Percentiles rank a stretch among this genome's conserved stretches.
These are phyloP conservation scores for Pseudozyma hubeiensis DNA, from an alignment of 1,284 basidiomycete genomes.

Conservation along the genomic window DNA sequence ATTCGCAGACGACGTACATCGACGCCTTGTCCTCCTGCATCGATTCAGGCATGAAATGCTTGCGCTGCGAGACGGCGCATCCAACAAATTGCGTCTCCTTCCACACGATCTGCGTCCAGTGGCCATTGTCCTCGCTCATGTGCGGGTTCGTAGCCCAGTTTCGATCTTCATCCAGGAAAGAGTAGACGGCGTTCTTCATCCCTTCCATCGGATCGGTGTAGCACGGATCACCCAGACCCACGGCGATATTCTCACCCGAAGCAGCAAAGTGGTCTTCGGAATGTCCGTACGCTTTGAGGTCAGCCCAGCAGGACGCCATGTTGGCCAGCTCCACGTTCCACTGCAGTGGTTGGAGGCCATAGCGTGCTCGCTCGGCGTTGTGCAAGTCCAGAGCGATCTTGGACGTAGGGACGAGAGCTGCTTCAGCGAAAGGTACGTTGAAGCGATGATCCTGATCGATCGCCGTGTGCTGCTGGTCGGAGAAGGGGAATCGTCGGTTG, in stretches of 20 bases:
- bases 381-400: conserved; percentile 40
- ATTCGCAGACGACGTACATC: conserved; percentile 47
- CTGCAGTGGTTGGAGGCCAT: conserved; percentile 22
- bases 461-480: conserved; percentile 10
- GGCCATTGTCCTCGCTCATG: conserved; percentile 18
- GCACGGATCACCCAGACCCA: conserved; percentile 39
- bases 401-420: conserved; percentile 26
- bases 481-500: conserved; percentile 41
- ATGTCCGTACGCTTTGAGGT: conserved; percentile 51
- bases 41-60: conserved; percentile 25
- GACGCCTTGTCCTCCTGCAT: conserved; percentile 4
- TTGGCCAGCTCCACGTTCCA: conserved; percentile 53
- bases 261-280: conserved; percentile 45
- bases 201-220: conserved; percentile 36
- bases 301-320: conserved; percentile 52
- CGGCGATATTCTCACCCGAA: conserved; percentile 48
- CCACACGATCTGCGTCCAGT: conserved; percentile 44
- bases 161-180: conserved; percentile 50
- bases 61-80: conserved; percentile 38
- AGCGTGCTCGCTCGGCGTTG: conserved; percentile 36
- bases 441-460: conserved; percentile 27
- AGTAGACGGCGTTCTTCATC: conserved; percentile 39
- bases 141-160: conserved; percentile 29
- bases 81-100: conserved; percentile 35
- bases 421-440: conserved; percentile 11